Base-by-base conservation (phyloP, 2,329 filamentous ascomycete genomes). In the Aulographum hederae region DNA sequence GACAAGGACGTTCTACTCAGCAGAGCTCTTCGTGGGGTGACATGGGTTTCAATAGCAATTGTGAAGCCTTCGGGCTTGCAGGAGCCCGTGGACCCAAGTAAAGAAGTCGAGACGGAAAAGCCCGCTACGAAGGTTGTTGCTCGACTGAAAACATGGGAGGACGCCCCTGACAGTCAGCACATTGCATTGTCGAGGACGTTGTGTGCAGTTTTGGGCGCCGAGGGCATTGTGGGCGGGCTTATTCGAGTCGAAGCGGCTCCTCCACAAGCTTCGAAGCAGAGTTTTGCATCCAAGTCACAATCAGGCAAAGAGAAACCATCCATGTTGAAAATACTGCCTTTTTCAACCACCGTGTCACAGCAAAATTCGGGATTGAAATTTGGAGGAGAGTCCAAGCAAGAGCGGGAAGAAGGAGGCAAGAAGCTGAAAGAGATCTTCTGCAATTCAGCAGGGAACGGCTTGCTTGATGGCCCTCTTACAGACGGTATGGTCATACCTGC, bases 191-290 rank as follows among this genome's bases (percentile, higher is more conserved):
- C 89, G 1, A 68, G 73, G 0, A 56, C 73, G 3, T 59, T 98
- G 5, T 92, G 80, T 50, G 67, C 69, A 18, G 68, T 78, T 1
- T 62, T 98, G 15, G 75, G 73, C 2, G 73, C 69, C 32, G 60
- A 69, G 25, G 74, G 72, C 2, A 66, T 92, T 32, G 78, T 92
- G 6, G 89, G 89, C 10, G 81, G 84, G 1, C 70, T 95, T 26
- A 68, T 93, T 34, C 82, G 86, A 38, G 65, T 98, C 18, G 84
- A 95, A 47, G 74, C 79, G 6, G 85, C 86, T 1, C 72, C 80
- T 11, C 58, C 66, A 26, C 78, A 77, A 32, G 57, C 82, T n/a
- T 62, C 73, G 4, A 70, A 72, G 36, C 72, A 69, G 26, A 25
- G 8, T 8, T 25, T 8, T 25, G 10, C 27, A 10, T 8, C 8